Conservation (phyloP, 176 grass and related monocot species). For the Echinochloa phyllopogon region DNA sequence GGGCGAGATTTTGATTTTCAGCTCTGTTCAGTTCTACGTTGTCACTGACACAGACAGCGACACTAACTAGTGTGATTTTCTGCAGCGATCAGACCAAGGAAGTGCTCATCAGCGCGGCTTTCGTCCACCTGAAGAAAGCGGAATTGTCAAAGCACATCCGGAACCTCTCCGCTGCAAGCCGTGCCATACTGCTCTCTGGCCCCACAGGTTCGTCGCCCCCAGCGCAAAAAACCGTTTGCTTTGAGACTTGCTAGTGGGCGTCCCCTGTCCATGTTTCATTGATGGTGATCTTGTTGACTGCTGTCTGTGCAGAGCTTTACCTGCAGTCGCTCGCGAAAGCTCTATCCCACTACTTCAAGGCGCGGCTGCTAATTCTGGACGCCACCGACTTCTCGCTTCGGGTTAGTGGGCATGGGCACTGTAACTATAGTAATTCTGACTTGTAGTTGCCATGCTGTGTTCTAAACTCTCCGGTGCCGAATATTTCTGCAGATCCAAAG, state of each 20-base stretch:
- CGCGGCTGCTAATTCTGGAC: slow-evolving; percentile 81
- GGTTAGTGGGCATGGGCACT: slow-evolving; percentile 34
- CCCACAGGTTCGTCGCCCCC: slow-evolving; percentile 63
- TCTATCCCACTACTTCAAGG: slow-evolving; percentile 69
- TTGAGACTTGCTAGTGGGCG: background rate
- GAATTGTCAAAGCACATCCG: slow-evolving; percentile 80
- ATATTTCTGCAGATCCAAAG: slow-evolving; percentile 76
- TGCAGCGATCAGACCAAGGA: slow-evolving; percentile 79
- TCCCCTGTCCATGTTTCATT: background rate
- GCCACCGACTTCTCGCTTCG: slow-evolving; percentile 80
- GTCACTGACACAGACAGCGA: background rate
- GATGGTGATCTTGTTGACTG: slow-evolving; percentile 8
- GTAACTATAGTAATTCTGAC: background rate
- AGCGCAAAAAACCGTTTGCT: background rate
- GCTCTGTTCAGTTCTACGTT: slow-evolving; percentile 3
- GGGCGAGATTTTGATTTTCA: slow-evolving; percentile 24
- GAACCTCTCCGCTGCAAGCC: slow-evolving; percentile 89
- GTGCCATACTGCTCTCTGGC: slow-evolving; percentile 81
- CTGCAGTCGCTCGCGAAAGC: slow-evolving; percentile 86
- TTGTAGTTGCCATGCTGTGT: background rate
- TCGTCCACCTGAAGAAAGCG: slow-evolving; percentile 80
- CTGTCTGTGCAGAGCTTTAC: slow-evolving; percentile 67
- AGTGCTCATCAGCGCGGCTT: slow-evolving; percentile 86
- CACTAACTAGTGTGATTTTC: slow-evolving; percentile 27
- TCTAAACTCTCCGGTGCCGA: slow-evolving; percentile 12